These are phyloP conservation scores for Penicillium sp. DNA, from an alignment of 2,329 filamentous ascomycete species.

Conservation along the genomic window DNA sequence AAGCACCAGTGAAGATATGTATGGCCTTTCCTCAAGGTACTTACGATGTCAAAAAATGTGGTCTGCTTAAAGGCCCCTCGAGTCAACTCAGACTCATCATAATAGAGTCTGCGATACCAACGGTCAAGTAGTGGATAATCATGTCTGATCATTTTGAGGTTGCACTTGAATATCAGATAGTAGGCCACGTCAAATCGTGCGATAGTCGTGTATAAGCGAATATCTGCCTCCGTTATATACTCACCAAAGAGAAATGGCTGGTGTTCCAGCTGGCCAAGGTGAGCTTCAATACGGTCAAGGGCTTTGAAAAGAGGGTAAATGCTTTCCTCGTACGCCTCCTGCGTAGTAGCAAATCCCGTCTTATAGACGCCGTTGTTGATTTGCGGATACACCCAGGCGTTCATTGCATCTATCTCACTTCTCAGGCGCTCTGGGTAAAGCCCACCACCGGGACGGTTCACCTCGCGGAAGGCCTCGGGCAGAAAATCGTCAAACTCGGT, in stretches of 20 bases:
- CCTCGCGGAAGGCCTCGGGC: conserved; percentile 56
- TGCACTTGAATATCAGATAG: conserved; percentile 77
- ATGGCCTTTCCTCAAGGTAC: conserved; percentile 9
- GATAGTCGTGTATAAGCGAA: conserved; percentile 67
- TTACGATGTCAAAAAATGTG: conserved; percentile 43
- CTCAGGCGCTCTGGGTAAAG: conserved; percentile 64
- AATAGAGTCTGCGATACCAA: conserved; percentile 50
- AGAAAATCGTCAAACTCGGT: conserved; percentile 69
- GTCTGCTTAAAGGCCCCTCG: conserved; percentile 46
- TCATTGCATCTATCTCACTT: conserved; percentile 66
- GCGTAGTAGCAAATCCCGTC: conserved; percentile 72
- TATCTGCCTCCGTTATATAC: conserved; percentile 72
- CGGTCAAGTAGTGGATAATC: conserved; percentile 54
- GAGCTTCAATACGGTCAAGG: conserved; percentile 68
- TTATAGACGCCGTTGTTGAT: conserved; percentile 58
- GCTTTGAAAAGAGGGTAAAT: conserved; percentile 66
- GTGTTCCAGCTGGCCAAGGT: conserved; percentile 53
- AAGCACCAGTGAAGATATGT: background rate
- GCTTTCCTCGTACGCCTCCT: conserved; percentile 72
- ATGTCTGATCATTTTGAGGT: conserved; percentile 60
- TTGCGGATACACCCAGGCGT: conserved; percentile 70
- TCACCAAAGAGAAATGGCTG: conserved; percentile 71
- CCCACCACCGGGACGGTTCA: conserved; percentile 50
- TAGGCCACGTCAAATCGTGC: conserved; percentile 70
- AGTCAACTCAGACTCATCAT: conserved; percentile 44